A percentile compares a stretch with the other conserved stretches of the same genome.
phyloP scores from a whole-genome alignment of 345 rosid genomes.

The Cochlearia excelsa region DNA sequence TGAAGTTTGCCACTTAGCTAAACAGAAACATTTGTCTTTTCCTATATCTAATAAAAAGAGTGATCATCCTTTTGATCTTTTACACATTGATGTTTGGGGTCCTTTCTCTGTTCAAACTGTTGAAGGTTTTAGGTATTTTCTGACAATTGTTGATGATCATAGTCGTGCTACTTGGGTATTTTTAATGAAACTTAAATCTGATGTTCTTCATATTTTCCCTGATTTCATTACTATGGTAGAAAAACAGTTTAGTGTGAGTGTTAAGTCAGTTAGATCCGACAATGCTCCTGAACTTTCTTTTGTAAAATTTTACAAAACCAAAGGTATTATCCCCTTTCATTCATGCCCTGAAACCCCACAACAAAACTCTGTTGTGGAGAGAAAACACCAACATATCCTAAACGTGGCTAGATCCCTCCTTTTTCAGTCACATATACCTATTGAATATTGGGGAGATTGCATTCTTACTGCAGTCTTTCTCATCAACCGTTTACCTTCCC shows the following conservation, averaged over 20 bases:
- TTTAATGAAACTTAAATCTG: too few relatives aligned
- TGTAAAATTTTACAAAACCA: too few relatives aligned
- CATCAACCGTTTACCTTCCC: neutral
- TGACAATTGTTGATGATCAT: neutral
- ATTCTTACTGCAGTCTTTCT: neutral
- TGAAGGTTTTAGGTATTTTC: neutral
- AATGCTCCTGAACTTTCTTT: neutral
- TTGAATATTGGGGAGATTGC: neutral
- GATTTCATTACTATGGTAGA: too few relatives aligned
- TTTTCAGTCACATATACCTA: neutral
- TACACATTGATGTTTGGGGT: neutral
- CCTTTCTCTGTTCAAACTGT: neutral
- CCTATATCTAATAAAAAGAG: neutral
- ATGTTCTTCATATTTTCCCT: too few relatives aligned
- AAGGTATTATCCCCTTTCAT: neutral
- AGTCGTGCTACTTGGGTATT: neutral
- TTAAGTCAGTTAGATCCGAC: too few relatives aligned
- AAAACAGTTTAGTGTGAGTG: too few relatives aligned
- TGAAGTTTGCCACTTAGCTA: neutral
- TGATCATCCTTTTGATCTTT: neutral
- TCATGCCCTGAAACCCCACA: neutral
- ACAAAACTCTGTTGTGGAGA: neutral
- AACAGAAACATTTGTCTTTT: neutral
- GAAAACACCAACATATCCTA: neutral
- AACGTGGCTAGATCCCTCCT: neutral